Evolutionary conservation across 495 filamentous ascomycete species (phyloP).

Genomic region (Neurospora sp.): DNA sequence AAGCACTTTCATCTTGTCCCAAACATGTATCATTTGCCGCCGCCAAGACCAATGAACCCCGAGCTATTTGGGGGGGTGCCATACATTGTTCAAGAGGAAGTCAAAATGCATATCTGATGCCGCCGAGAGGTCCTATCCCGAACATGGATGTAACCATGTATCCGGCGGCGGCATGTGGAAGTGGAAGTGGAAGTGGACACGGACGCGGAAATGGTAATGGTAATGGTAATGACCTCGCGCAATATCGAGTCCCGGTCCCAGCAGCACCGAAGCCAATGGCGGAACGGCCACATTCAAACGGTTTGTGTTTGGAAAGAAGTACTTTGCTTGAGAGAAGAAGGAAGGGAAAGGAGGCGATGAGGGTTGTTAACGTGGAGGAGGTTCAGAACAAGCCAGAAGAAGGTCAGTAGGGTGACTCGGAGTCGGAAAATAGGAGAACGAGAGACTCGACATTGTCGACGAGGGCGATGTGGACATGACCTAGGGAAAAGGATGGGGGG

Average conservation of each 20-base stretch:
- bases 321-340: neutral
- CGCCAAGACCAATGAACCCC: neutral
- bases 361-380: neutral
- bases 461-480: too few species aligned
- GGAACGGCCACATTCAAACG: neutral
- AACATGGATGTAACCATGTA: neutral
- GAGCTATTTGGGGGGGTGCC: neutral
- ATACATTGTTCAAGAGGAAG: neutral
- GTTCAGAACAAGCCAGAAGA: neutral
- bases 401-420: neutral
- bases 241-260: neutral
- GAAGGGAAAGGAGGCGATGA: neutral
- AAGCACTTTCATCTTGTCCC: neutral
- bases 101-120: neutral
- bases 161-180: neutral
- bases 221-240: neutral
- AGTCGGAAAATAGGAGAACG: neutral
- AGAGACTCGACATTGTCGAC: too few species aligned
- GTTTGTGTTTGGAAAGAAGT: neutral
- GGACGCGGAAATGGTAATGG: neutral
- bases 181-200: neutral
- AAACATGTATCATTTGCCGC: neutral
- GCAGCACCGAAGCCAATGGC: neutral
- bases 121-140: neutral
- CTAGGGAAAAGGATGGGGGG: too few species aligned